phyloP scores from a whole-genome alignment of 306 rosid species.

The Corylus heterophylla region DNA sequence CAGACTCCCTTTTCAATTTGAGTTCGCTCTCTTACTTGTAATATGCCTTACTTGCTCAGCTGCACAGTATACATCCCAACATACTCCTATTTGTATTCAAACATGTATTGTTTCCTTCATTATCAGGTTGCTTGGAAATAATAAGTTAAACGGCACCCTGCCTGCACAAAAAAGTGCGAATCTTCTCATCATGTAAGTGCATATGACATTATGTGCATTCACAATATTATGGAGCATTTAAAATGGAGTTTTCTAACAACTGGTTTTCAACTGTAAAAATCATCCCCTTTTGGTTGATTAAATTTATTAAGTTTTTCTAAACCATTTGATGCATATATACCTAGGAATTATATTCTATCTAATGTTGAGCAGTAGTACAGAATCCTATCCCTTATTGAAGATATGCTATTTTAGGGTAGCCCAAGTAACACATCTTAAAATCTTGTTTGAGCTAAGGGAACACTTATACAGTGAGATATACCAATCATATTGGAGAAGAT shows the following conservation, averaged over 20 bases:
- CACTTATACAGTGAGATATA: not conserved
- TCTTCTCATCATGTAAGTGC: slow-evolving; percentile 63
- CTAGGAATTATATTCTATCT: too few relatives aligned
- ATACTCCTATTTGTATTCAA: slow-evolving; percentile 12
- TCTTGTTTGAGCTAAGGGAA: not conserved
- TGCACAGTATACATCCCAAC: slow-evolving; percentile 12
- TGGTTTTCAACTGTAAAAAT: not conserved
- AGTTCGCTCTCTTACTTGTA: slow-evolving; percentile 62
- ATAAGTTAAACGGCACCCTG: slow-evolving; percentile 56
- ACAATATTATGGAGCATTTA: not conserved
- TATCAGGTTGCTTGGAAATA: slow-evolving; percentile 79
- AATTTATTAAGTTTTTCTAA: not conserved
- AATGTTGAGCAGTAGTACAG: too few relatives aligned
- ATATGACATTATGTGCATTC: not conserved
- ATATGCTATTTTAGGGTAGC: too few relatives aligned
- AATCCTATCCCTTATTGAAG: too few relatives aligned
- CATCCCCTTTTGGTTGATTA: not conserved
- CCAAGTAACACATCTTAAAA: too few relatives aligned
- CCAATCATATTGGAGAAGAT: not conserved
- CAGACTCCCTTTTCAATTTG: slow-evolving; percentile 63
- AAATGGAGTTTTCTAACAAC: slow-evolving; percentile 6
- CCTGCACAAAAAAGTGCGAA: slow-evolving; percentile 48
- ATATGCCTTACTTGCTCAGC: slow-evolving; percentile 22
- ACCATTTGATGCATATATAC: not conserved
- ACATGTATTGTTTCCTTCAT: slow-evolving; percentile 8